A percentile compares a stretch with the other conserved stretches of the same genome.
phyloP scores from a whole-genome alignment of 805 yeast species.

The Saccharomycopsis malanga region DNA sequence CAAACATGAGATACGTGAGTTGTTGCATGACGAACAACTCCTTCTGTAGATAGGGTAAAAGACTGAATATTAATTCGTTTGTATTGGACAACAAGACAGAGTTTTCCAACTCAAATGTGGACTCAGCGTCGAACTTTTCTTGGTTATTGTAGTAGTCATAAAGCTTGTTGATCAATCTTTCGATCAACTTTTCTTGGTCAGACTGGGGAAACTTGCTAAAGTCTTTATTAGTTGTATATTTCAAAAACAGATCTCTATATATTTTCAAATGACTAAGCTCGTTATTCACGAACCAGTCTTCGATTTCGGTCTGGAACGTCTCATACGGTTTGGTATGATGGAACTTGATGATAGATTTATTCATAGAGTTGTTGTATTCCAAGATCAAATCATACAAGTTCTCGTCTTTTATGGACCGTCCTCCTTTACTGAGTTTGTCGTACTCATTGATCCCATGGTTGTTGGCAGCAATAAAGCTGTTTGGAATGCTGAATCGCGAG shows the following conservation, averaged over 20 bases:
- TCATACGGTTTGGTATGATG: conserved; percentile 11
- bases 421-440: conserved; percentile 1
- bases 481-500: not conserved
- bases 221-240: conserved; percentile 1
- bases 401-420: conserved; percentile 10
- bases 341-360: conserved; percentile 17
- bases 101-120: conserved; percentile 9
- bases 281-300: conserved; percentile 33
- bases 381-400: conserved; percentile 4
- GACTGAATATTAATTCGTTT: conserved; percentile 17
- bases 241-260: conserved; percentile 12
- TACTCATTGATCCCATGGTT: conserved; percentile 19
- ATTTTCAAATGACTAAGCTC: conserved; percentile 26
- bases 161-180: conserved; percentile 7
- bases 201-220: conserved; percentile 6
- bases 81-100: conserved; percentile 14
- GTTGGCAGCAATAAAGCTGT: conserved; percentile 9
- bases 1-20: conserved; percentile 15
- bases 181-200: conserved; percentile 10
- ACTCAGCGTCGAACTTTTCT: conserved; percentile 8
- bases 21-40: conserved; percentile 16
- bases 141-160: conserved; percentile 11
- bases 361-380: conserved; percentile 11
- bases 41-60: conserved; percentile 6
- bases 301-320: conserved; percentile 20